A percentile compares a stretch with the other conserved stretches of the same genome.
phyloP scores from a whole-genome alignment of 2,329 filamentous ascomycete species.

The Penicillium sp. region DNA sequence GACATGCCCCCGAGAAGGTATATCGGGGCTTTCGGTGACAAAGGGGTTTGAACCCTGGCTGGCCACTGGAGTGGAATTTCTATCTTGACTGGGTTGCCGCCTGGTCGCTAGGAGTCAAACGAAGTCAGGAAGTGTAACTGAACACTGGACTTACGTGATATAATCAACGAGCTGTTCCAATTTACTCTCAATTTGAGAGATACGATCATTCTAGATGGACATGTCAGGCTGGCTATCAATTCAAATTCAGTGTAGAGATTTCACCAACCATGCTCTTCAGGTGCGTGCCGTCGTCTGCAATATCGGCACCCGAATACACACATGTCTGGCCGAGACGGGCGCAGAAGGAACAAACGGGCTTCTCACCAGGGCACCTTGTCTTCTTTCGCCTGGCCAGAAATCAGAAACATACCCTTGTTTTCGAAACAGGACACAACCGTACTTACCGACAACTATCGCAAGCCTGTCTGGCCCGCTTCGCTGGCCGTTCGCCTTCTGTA shows the following conservation, averaged over 20 bases:
- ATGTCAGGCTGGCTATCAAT: background rate
- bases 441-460: slow-evolving; percentile 37
- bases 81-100: background rate
- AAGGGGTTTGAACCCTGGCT: background rate
- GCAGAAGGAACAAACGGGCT: slow-evolving; percentile 36
- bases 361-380: slow-evolving; percentile 35
- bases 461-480: slow-evolving; percentile 28
- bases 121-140: background rate
- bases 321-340: slow-evolving; percentile 34
- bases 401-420: background rate
- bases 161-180: slow-evolving; percentile 22
- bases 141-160: slow-evolving; percentile 6
- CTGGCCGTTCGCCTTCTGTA: slow-evolving; percentile 16
- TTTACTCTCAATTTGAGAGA: slow-evolving; percentile 24
- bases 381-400: slow-evolving; percentile 32
- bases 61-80: background rate
- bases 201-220: slow-evolving; percentile 15
- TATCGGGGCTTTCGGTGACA: background rate
- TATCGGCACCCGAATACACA: slow-evolving; percentile 24
- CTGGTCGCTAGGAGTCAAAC: background rate
- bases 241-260: too few relatives aligned
- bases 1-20: background rate
- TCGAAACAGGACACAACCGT: background rate
- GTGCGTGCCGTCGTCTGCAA: slow-evolving; percentile 3
- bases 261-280: slow-evolving; percentile 15